Evolutionary conservation across 108 stramenopile species (phyloP).

Genomic region (Pinguiococcus pyrenoidosus): DNA sequence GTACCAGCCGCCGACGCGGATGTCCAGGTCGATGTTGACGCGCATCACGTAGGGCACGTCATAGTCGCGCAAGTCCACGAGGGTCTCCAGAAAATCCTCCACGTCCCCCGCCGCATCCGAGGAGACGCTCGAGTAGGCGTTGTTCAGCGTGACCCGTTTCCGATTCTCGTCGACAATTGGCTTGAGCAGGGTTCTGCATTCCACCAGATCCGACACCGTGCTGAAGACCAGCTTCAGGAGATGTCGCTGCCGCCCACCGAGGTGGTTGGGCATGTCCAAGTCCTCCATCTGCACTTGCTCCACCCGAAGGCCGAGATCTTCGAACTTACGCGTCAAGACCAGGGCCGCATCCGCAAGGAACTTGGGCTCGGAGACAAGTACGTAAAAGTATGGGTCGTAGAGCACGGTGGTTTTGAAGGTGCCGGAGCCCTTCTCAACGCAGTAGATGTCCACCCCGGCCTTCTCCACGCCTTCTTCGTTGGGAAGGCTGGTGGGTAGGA

Average conservation of each 20-base stretch:
- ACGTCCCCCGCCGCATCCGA: slow-evolving; percentile 15
- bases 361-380: slow-evolving; percentile 29
- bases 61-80: slow-evolving; percentile 83
- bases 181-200: slow-evolving; percentile 46
- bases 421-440: slow-evolving; percentile 49
- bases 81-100: slow-evolving; percentile 47
- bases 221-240: slow-evolving; percentile 51
- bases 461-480: slow-evolving; percentile 26
- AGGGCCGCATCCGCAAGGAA: slow-evolving; percentile 4
- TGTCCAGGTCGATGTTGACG: slow-evolving; percentile 68
- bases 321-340: slow-evolving; percentile 31
- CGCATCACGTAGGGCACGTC: slow-evolving; percentile 88
- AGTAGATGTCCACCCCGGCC: slow-evolving; percentile 77
- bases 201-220: slow-evolving; percentile 53
- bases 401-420: slow-evolving; percentile 79
- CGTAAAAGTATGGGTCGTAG: slow-evolving; percentile 84
- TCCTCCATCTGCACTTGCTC: slow-evolving; percentile 41
- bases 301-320: slow-evolving; percentile 13
- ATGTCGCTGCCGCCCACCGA: slow-evolving; percentile 39
- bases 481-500: slow-evolving; percentile 67
- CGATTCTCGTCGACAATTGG: slow-evolving; percentile 22
- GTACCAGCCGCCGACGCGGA: slow-evolving; percentile 93
- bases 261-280: slow-evolving; percentile 50
- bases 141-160: neutral
- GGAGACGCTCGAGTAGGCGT: slow-evolving; percentile 9